Percentiles rank a stretch among this genome's conserved stretches.
Evolutionary conservation across 2,329 filamentous ascomycete species (phyloP).

Genomic region (Penicillium sp.): DNA sequence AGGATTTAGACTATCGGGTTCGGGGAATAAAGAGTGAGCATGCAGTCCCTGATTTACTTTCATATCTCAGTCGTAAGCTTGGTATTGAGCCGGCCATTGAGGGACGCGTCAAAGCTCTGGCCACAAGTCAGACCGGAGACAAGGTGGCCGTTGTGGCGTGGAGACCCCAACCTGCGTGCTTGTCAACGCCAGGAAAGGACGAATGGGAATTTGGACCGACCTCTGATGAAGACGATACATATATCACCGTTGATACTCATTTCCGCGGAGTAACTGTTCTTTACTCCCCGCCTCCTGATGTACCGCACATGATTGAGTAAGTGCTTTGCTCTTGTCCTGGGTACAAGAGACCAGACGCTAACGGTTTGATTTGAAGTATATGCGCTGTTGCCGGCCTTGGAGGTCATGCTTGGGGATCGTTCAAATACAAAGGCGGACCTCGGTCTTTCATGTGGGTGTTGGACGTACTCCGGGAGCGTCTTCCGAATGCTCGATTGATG

Average conservation of each 20-base stretch:
- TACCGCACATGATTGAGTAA: slow-evolving; percentile 4
- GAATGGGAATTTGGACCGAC: slow-evolving; percentile 6
- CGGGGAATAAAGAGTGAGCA: slow-evolving; percentile 1
- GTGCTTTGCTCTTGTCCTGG: background rate
- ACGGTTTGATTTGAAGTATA: background rate
- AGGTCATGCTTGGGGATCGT: slow-evolving; percentile 8
- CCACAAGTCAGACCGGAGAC: slow-evolving; percentile 2
- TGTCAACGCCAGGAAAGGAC: slow-evolving; percentile 1
- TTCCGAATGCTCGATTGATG: slow-evolving; percentile 4
- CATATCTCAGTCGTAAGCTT: slow-evolving; percentile 1
- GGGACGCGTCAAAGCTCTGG: slow-evolving; percentile 2
- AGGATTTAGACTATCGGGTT: slow-evolving; percentile 4
- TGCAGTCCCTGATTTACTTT: background rate
- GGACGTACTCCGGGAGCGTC: background rate
- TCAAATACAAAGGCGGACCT: slow-evolving; percentile 4
- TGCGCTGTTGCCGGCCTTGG: slow-evolving; percentile 6
- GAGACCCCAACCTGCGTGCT: slow-evolving; percentile 3
- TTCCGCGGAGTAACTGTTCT: slow-evolving; percentile 5
- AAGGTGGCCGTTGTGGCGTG: slow-evolving; percentile 6
- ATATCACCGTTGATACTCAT: slow-evolving; percentile 7
- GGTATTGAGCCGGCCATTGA: slow-evolving; percentile 1
- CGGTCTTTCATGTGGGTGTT: slow-evolving; percentile 9
- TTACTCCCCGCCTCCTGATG: background rate
- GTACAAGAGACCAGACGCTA: background rate
- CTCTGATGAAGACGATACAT: background rate